These are phyloP conservation scores for Botrytis fabae DNA, from an alignment of 2,329 filamentous ascomycete genomes.

Conservation along the genomic window DNA sequence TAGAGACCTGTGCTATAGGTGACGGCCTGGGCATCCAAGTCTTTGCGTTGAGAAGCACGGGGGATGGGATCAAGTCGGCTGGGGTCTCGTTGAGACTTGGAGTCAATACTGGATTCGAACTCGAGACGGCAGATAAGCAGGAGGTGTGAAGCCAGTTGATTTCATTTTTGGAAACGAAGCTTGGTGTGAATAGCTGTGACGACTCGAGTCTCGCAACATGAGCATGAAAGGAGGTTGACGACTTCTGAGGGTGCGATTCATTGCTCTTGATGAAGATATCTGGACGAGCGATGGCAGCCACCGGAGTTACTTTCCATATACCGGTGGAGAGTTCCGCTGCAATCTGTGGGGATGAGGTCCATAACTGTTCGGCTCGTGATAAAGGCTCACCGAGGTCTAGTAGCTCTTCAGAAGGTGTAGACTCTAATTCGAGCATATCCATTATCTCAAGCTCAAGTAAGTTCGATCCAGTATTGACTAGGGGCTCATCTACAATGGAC, in stretches of 20 bases:
- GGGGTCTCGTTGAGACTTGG: background rate
- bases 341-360: background rate
- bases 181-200: background rate
- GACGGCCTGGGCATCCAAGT: conserved; percentile 23
- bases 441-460: background rate
- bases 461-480: background rate
- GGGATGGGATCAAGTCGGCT: background rate
- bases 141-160: conserved; percentile 19
- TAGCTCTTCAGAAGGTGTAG: background rate
- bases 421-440: background rate
- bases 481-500: background rate
- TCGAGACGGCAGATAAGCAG: background rate
- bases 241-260: background rate
- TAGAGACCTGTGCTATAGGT: background rate
- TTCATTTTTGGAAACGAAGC: background rate
- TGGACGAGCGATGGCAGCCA: no score
- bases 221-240: background rate
- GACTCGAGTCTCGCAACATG: conserved; percentile 2
- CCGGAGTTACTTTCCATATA: background rate
- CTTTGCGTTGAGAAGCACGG: background rate
- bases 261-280: conserved; percentile 12
- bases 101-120: background rate
- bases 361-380: background rate
- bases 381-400: background rate
- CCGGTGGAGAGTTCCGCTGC: background rate